Percentiles rank a stretch among this genome's conserved stretches.
Conservation (phyloP, 768 basidiomycete genomes). For the Austroboletus eburneus region DNA sequence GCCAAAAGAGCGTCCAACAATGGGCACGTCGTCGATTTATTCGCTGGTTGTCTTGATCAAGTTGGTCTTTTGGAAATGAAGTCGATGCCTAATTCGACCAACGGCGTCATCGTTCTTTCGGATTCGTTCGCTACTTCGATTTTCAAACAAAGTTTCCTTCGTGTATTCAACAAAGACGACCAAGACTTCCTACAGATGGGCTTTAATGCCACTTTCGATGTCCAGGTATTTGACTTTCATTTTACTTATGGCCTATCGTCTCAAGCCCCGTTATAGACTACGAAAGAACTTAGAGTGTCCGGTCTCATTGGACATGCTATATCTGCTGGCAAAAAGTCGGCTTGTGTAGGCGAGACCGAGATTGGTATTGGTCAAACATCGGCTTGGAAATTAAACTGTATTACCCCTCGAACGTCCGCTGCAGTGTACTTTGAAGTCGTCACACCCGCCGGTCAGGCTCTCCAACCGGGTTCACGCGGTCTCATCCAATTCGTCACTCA, state of each 20-base stretch:
- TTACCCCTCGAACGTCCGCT: conserved; percentile 82
- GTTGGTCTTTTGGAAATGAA: conserved; percentile 98
- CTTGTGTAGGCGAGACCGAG: conserved; percentile 97
- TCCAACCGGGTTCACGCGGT: conserved; percentile 85
- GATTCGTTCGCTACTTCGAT: conserved; percentile 97
- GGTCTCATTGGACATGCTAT: conserved; percentile 97
- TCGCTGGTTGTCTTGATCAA: conserved; percentile 97
- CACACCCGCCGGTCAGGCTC: conserved; percentile 90
- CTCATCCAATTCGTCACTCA: conserved; percentile 98
- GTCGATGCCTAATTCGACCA: conserved; percentile 89
- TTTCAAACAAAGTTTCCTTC: conserved; percentile 97
- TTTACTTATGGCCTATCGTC: background rate
- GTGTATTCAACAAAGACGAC: conserved; percentile 89
- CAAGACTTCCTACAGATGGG: conserved; percentile 94
- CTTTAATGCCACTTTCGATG: conserved; percentile 98
- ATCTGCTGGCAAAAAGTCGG: conserved; percentile 94
- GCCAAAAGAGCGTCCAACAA: conserved; percentile 92
- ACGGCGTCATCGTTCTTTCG: conserved; percentile 92
- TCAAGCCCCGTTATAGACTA: conserved; percentile 55
- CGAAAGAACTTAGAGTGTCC: conserved; percentile 97
- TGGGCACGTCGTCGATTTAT: conserved; percentile 92
- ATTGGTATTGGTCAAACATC: conserved; percentile 99
- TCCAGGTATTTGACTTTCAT: conserved; percentile 55
- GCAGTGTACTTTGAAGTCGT: conserved; percentile 99
- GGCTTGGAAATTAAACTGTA: conserved; percentile 93